Evolutionary conservation across 768 basidiomycete genomes (phyloP), one percentile per base, ranked within the genome.

Genomic region (Clavaria fumosa): DNA sequence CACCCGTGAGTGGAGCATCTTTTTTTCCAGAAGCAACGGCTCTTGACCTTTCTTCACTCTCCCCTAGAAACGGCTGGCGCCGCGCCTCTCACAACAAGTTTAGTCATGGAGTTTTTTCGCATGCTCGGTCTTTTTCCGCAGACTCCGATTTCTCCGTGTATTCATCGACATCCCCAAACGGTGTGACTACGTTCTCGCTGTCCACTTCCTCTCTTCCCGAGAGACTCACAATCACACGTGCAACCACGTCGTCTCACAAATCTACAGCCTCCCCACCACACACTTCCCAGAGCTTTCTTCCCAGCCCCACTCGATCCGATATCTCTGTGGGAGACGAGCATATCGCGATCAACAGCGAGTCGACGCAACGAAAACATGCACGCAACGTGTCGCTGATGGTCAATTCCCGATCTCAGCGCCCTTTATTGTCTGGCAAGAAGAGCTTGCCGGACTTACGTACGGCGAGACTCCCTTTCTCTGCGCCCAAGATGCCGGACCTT

Each of bases 371-470:
- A n/a, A n/a, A n/a, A n/a, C n/a, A n/a, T n/a, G n/a, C n/a, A n/a
- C n/a, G n/a, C n/a, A n/a, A n/a, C n/a, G n/a, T n/a, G n/a, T n/a
- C n/a, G n/a, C 50, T 37, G 26, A 28, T 14, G 58, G 40, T 39
- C 59, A 48, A 43, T 57, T 45, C 43, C 51, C 59, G 42, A n/a
- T n/a, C n/a, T n/a, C 53, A 51, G 24, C 61, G 58, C 37, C 50
- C 52, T 33, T 35, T 39, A 21, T 51, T 76, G 21, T 48, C 57
- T 2, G 63, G 63, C 23, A 90, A 86, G 63, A 84, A 90, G 57
- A 89, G 85, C 40, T 63, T 93, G 40, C 89, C 90, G 5, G 88
- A 95, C 50, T 61, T 93, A 33, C 70, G 81, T 19, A 70, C 58
- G 11, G 59, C 64, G 21, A 69, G 63, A 32, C 50, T 67, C 26